Percentiles rank a stretch among this genome's conserved stretches.
phyloP scores from a whole-genome alignment of 345 rosid species.

The Trapa incisa region DNA sequence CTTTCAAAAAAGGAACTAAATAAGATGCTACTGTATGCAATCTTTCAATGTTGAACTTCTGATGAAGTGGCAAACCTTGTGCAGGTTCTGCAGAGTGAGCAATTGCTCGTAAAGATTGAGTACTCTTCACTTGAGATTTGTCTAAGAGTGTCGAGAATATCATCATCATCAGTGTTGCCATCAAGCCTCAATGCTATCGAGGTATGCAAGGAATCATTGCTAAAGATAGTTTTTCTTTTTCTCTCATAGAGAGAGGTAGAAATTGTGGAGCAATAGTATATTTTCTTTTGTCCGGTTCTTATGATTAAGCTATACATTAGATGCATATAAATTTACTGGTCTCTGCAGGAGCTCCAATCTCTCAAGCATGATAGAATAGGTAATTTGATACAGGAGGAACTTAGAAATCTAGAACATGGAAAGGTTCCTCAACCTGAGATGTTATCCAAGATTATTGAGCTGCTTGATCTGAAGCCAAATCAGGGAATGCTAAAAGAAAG shows the following conservation, averaged over 20 bases:
- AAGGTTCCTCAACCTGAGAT: conserved; percentile 31
- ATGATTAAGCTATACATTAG: neutral
- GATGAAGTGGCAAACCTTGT: conserved; percentile 1
- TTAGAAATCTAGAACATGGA: conserved; percentile 38
- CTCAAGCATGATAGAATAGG: conserved; percentile 35
- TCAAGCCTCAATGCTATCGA: conserved; percentile 38
- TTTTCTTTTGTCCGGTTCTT: neutral
- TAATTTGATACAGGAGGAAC: conserved; percentile 35
- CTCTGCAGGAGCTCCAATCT: conserved; percentile 50
- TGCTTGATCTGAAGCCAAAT: conserved; percentile 44
- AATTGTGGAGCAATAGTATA: conserved; percentile 16
- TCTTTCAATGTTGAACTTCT: neutral
- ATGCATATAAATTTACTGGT: conserved; percentile 23
- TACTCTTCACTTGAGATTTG: conserved; percentile 53
- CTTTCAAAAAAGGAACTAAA: neutral
- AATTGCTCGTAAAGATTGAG: conserved; percentile 40
- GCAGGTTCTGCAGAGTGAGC: conserved; percentile 55
- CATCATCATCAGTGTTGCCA: conserved; percentile 33
- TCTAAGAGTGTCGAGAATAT: conserved; percentile 29
- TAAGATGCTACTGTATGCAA: neutral
- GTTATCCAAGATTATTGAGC: conserved; percentile 38
- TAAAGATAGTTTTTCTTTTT: neutral
- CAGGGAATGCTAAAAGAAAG: conserved; percentile 69
- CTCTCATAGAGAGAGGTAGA: conserved; percentile 7
- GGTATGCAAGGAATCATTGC: conserved; percentile 27